Percentiles rank a stretch among this genome's conserved stretches.
These are phyloP conservation scores for Euphorbia celastroides DNA, from an alignment of 441 rosid species.

Conservation along the genomic window DNA sequence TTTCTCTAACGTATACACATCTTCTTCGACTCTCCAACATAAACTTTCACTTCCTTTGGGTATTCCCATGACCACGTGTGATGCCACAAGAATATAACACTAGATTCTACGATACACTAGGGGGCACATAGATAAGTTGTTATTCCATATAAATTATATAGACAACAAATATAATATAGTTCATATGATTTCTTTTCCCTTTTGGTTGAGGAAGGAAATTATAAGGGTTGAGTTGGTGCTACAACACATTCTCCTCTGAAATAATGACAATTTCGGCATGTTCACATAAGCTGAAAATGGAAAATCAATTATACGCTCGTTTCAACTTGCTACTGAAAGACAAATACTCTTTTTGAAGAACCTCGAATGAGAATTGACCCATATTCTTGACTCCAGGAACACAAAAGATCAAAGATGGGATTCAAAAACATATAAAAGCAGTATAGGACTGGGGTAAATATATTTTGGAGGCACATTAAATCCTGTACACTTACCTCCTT, in stretches of 20 bases:
- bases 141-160: background rate
- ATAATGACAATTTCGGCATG: background rate
- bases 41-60: background rate
- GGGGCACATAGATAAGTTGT: background rate
- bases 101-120: background rate
- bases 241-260: background rate
- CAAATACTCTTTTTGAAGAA: background rate
- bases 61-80: background rate
- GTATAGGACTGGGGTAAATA: background rate
- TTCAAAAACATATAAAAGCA: background rate
- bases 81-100: background rate
- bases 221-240: background rate
- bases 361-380: too few relatives aligned
- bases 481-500: constrained; percentile 42
- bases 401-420: background rate
- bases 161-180: background rate
- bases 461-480: background rate
- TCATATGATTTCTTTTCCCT: background rate
- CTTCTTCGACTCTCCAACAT: background rate
- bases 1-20: background rate
- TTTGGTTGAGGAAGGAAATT: background rate
- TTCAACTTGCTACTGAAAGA: background rate
- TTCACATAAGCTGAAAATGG: background rate
- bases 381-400: background rate
- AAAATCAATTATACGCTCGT: background rate